Evolutionary conservation across 306 rosid species (phyloP), one percentile per base, ranked within the genome.

Genomic region (Prunus armeniaca): DNA sequence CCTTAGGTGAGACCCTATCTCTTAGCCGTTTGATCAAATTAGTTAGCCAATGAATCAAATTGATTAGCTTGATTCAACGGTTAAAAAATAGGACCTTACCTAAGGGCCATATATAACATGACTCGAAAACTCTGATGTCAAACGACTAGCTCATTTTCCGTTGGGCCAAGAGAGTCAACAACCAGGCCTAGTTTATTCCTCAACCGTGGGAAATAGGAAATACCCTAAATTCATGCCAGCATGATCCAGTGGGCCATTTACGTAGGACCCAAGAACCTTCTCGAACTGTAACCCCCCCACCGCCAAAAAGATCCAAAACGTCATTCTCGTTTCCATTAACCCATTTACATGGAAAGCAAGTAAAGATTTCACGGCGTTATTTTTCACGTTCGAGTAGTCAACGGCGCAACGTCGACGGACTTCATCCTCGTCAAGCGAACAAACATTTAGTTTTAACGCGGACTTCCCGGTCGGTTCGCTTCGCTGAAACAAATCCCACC

Each of bases 1-100:
- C 0, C 0, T 6, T 6, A 34, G 0, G 41, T 34, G 2, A 34
- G 8, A 0, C 2, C 0, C 0, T 34, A 5, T 34, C 2, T 34
- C 0, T 34, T 34, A 34, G 1, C 0, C 1, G 2, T 5, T 34
- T 0, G 0, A 34, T 34, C 0, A 34, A 34, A 34, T 34, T 34
- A 1, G 8, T 34, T 34, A 4, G 1, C 34, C 34, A 0, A 0
- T 30, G 0, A 6, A 30, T 30, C 6, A 30, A 30, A 30, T 30
- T 30, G 6, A 1, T 4, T 30, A 34, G 0, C 0, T 0, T 34
- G 0, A 34, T 34, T 0, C 0, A 34, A 34, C 0, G 0, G 0
- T 34, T 34, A 1, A 34, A 0, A 6, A 1, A 34, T 34, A 34
- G 0, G 0, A 34, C 2, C 0, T 6, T 0, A 34, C 1, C 8